These are phyloP conservation scores for Hirsutella thompsonii DNA, from an alignment of 2,329 filamentous ascomycete species.

Conservation along the genomic window DNA sequence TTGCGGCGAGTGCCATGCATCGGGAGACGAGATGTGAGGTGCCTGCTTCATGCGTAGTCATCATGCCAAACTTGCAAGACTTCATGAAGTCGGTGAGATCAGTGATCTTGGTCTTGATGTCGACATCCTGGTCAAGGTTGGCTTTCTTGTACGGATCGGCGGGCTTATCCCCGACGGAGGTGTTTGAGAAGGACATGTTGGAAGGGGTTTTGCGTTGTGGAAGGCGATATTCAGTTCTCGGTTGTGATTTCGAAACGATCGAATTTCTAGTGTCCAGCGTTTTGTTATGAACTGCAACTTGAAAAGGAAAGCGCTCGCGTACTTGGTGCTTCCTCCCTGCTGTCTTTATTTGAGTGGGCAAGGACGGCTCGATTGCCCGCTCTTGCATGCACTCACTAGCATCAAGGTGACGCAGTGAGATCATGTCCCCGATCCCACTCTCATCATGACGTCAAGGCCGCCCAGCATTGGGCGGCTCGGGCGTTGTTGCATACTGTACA, in stretches of 20 bases:
- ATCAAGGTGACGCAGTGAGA: not conserved
- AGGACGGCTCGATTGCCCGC: not conserved
- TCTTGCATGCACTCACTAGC: not conserved
- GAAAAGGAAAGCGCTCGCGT: not conserved
- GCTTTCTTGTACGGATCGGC: constrained; percentile 73
- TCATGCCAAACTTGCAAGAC: constrained; percentile 72
- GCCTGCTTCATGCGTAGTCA: constrained; percentile 62
- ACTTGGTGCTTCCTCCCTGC: not conserved
- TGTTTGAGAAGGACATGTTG: constrained; percentile 35
- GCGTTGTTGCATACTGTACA: not conserved
- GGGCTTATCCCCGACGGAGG: constrained; percentile 46
- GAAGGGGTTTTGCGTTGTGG: too few species aligned
- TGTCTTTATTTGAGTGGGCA: not conserved
- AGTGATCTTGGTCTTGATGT: constrained; percentile 62
- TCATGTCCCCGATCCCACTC: not conserved
- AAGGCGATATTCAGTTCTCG: not conserved
- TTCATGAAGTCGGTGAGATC: constrained; percentile 60
- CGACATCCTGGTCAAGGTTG: constrained; percentile 46
- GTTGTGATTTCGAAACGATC: not conserved
- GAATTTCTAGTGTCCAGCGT: too few species aligned
- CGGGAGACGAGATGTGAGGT: constrained; percentile 61
- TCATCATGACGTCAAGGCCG: constrained; percentile 5
- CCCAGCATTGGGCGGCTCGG: not conserved
- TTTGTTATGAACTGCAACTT: not conserved
- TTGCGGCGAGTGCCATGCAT: constrained; percentile 74